Evolutionary conservation across 1,284 basidiomycete genomes (phyloP).

Genomic region (Cutaneotrichosporon daszewskae): DNA sequence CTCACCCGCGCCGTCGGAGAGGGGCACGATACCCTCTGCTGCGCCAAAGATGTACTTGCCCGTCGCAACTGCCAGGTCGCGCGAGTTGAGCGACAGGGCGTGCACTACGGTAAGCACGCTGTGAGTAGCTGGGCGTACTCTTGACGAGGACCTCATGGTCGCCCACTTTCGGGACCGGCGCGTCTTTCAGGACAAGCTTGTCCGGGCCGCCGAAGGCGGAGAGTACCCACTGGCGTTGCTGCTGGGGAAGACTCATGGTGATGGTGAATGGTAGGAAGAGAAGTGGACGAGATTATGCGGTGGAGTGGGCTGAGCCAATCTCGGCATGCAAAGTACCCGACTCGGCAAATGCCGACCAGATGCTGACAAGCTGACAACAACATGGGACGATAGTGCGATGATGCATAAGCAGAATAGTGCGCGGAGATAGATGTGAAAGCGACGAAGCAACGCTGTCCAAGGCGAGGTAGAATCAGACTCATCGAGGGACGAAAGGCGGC

Average conservation of each 20-base stretch:
- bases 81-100: constrained; percentile 20
- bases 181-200: constrained; percentile 6
- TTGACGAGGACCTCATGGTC: constrained; percentile 14
- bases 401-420: no score
- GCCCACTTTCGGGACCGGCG: constrained; percentile 9
- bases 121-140: constrained; percentile 1
- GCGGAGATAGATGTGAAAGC: no score
- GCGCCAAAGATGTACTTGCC: constrained; percentile 12
- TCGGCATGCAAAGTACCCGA: no score
- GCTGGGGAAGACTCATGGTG: not conserved
- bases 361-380: no score
- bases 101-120: constrained; percentile 12
- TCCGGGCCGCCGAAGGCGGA: constrained; percentile 1
- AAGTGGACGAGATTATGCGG: no score
- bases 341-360: no score
- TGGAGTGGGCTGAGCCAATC: no score
- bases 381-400: no score
- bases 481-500: no score
- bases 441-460: no score
- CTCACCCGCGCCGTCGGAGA: constrained; percentile 61
- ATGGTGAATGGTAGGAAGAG: no score
- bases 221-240: constrained; percentile 1
- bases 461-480: no score
- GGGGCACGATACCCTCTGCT: constrained; percentile 38
- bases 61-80: constrained; percentile 11